These are phyloP conservation scores for Keithomyces neogunnii DNA, from an alignment of 2,329 filamentous ascomycete genomes.

Conservation along the genomic window DNA sequence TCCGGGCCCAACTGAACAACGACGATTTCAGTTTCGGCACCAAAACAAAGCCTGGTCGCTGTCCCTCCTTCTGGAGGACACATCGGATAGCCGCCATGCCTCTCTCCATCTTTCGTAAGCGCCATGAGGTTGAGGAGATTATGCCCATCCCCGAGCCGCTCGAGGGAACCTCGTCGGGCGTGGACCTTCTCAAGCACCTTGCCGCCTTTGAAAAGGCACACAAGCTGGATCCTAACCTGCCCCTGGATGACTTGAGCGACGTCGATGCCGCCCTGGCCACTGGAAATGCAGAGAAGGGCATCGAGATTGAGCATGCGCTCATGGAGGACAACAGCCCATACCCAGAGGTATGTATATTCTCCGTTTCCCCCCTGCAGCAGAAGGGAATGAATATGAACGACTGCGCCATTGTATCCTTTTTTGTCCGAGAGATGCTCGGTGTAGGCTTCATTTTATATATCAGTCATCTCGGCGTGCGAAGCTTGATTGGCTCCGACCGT, in stretches of 20 bases:
- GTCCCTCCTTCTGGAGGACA: slow-evolving; percentile 1
- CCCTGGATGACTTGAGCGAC: slow-evolving; percentile 52
- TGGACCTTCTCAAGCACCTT: slow-evolving; percentile 37
- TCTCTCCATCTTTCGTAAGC: slow-evolving; percentile 33
- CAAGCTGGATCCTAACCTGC: slow-evolving; percentile 56
- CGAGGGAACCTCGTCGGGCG: slow-evolving; percentile 30
- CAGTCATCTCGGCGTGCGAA: not conserved
- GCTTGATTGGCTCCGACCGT: not conserved
- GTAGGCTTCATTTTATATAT: not conserved
- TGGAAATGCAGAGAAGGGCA: slow-evolving; percentile 46
- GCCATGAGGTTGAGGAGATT: slow-evolving; percentile 36
- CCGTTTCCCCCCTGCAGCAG: not conserved
- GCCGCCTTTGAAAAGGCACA: slow-evolving; percentile 52
- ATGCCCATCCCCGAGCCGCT: slow-evolving; percentile 31
- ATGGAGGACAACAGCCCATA: slow-evolving; percentile 60
- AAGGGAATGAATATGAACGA: not conserved
- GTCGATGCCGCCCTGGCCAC: slow-evolving; percentile 49
- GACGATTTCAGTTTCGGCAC: not conserved
- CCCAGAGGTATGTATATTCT: slow-evolving; percentile 41
- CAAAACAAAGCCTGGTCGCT: not conserved
- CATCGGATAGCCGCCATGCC: slow-evolving; percentile 16
- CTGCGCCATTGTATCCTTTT: not conserved
- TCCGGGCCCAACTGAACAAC: not conserved
- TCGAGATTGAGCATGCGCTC: slow-evolving; percentile 48
- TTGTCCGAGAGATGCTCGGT: not conserved